Conservation (phyloP, 345 rosid genomes). For the Rubroshorea leprosula region DNA sequence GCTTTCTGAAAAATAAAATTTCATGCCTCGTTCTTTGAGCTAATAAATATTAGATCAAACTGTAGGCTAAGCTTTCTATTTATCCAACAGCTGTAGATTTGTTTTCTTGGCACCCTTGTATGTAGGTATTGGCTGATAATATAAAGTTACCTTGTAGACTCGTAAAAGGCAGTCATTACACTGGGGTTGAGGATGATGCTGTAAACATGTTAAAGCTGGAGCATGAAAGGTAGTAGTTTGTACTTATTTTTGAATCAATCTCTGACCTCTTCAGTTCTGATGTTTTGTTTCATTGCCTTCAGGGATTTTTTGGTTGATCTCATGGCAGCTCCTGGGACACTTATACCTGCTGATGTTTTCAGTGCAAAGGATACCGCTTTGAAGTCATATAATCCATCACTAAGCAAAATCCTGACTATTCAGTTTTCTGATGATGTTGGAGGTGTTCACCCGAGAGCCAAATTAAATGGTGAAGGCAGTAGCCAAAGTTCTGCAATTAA, state of each 20-base stretch:
- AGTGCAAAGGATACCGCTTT: conserved; percentile 50
- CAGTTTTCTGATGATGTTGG: conserved; percentile 42
- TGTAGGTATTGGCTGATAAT: conserved; percentile 89
- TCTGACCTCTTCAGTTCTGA: too few species aligned
- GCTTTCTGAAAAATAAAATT: too few species aligned
- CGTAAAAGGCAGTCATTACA: conserved; percentile 98
- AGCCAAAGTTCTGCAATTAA: conserved; percentile 41
- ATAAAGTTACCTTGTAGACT: conserved; percentile 78
- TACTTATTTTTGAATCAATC: conserved; percentile 20
- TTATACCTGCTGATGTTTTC: conserved; percentile 88
- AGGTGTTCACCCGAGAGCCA: conserved; percentile 34
- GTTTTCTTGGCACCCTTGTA: conserved; percentile 19
- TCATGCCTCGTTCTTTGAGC: too few species aligned
- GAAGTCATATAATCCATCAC: conserved; percentile 41
- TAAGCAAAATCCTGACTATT: conserved; percentile 39
- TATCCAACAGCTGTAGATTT: conserved; percentile 7
- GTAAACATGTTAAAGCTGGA: conserved; percentile 83
- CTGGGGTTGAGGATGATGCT: conserved; percentile 97
- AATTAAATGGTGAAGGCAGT: conserved; percentile 61
- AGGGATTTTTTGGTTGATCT: conserved; percentile 99
- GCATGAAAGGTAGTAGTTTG: conserved; percentile 68
- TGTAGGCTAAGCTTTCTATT: too few species aligned
- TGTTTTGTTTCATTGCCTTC: conserved; percentile 26
- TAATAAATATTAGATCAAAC: too few species aligned
- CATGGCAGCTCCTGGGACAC: conserved; percentile 99